These are phyloP conservation scores for Spraguea lophii DNA, from an alignment of 371 early-diverging fungal genomes.

Conservation along the genomic window DNA sequence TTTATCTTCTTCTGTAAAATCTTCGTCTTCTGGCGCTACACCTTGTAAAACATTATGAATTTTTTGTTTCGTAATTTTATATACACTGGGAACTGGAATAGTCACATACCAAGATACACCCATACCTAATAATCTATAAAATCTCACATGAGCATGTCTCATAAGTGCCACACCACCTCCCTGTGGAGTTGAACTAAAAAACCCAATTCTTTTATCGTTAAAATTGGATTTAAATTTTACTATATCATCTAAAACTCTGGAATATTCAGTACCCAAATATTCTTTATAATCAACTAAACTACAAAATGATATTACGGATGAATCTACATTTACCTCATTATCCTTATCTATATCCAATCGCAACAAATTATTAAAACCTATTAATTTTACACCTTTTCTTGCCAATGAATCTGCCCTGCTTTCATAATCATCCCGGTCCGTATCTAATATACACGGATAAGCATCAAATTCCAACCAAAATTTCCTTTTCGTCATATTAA, in stretches of 20 bases:
- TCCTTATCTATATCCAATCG: slow-evolving; percentile 13
- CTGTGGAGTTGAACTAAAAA: slow-evolving; percentile 62
- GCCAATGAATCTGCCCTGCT: slow-evolving; percentile 18
- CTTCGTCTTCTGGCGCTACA: slow-evolving; percentile 50
- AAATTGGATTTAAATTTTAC: background rate
- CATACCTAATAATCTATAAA: slow-evolving; percentile 50
- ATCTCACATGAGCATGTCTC: slow-evolving; percentile 59
- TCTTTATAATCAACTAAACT: slow-evolving; percentile 14
- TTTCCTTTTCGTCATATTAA: slow-evolving; percentile 3
- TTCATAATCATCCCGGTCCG: slow-evolving; percentile 2
- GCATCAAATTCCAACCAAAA: slow-evolving; percentile 29
- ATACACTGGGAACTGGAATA: slow-evolving; percentile 16
- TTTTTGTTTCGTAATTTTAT: slow-evolving; percentile 48
- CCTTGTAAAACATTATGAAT: slow-evolving; percentile 69
- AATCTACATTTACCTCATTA: slow-evolving; percentile 23
- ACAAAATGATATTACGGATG: slow-evolving; percentile 18
- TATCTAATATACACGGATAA: slow-evolving; percentile 19
- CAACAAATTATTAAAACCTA: slow-evolving; percentile 25
- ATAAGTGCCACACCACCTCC: slow-evolving; percentile 72
- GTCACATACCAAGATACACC: slow-evolving; percentile 50
- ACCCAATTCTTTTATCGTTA: slow-evolving; percentile 47
- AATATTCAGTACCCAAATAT: slow-evolving; percentile 3
- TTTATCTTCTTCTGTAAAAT: slow-evolving; percentile 53
- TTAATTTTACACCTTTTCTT: slow-evolving; percentile 18
- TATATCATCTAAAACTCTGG: slow-evolving; percentile 8